Evolutionary conservation across 371 early-diverging fungal genomes (phyloP).

Genomic region (Dichotomocladium elegans): DNA sequence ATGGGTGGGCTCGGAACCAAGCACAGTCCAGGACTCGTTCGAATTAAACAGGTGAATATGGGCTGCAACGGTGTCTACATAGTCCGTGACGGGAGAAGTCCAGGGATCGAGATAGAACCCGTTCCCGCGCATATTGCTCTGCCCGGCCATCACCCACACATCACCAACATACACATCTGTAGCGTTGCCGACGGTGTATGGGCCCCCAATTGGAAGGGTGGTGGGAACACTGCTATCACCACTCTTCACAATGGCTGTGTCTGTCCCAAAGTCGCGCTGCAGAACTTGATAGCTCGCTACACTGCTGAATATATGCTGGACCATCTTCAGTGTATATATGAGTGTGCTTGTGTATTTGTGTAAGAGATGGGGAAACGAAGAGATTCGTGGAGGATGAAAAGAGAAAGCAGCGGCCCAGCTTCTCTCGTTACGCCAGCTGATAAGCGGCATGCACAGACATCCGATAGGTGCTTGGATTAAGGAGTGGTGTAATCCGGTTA

Average conservation of each 20-base stretch:
- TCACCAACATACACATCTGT: conserved; percentile 35
- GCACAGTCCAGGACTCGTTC: conserved; percentile 23
- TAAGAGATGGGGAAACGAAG: too few species aligned
- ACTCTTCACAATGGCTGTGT: conserved; percentile 11
- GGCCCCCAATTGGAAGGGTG: conserved; percentile 24
- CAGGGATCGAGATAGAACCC: conserved; percentile 20
- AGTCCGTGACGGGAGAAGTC: too few species aligned
- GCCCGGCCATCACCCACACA: conserved; percentile 46
- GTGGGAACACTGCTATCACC: conserved; percentile 3
- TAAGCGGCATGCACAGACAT: too few species aligned
- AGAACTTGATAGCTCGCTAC: conserved; percentile 27
- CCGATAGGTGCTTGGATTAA: too few species aligned
- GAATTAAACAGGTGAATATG: conserved; percentile 27
- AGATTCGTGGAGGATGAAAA: too few species aligned
- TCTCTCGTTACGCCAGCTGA: too few species aligned
- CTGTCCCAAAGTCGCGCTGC: conserved; percentile 21
- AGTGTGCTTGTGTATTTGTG: too few species aligned
- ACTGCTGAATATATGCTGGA: not conserved
- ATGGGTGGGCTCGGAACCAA: conserved; percentile 30
- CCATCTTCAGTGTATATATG: too few species aligned
- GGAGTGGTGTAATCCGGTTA: too few species aligned
- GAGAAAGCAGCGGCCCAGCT: too few species aligned
- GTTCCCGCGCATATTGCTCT: conserved; percentile 48
- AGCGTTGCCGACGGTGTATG: conserved; percentile 19
- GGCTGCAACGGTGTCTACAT: not conserved